A percentile compares a stretch with the other conserved stretches of the same genome.
These are phyloP conservation scores for Cornus suecica DNA, from an alignment of 148 eudicot genomes.

Conservation along the genomic window DNA sequence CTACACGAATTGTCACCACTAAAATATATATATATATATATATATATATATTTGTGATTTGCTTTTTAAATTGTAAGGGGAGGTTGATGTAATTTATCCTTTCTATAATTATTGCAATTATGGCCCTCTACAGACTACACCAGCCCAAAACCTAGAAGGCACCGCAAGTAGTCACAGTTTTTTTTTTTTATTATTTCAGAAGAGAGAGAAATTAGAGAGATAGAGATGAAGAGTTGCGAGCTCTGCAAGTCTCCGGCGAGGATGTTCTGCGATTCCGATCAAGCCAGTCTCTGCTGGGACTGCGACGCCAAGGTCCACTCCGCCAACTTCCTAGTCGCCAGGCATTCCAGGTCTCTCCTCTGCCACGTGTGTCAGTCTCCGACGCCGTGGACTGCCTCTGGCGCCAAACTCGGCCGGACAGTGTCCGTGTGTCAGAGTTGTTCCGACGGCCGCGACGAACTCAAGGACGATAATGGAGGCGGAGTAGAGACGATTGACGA, in stretches of 20 bases:
- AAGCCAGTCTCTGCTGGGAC: slow-evolving; percentile 53
- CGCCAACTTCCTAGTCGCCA: slow-evolving; percentile 59
- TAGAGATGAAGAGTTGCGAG: slow-evolving; percentile 45
- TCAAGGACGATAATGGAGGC: neutral
- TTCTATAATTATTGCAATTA: no score
- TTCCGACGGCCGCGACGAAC: neutral
- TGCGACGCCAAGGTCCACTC: slow-evolving; percentile 59
- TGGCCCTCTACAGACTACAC: neutral
- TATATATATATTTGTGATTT: no score
- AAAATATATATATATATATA: no score
- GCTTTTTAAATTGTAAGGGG: no score
- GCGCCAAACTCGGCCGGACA: slow-evolving; percentile 31
- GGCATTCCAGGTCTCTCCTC: slow-evolving; percentile 44
- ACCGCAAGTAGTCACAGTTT: slow-evolving; percentile 1
- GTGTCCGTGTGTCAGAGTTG: slow-evolving; percentile 39
- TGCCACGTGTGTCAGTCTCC: slow-evolving; percentile 48
- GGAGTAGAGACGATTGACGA: slow-evolving; percentile 7
- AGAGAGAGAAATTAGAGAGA: neutral
- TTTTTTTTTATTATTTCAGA: neutral
- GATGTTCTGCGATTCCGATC: slow-evolving; percentile 53
- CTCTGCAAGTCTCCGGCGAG: slow-evolving; percentile 43
- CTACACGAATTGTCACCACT: no score
- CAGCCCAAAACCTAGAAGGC: no score
- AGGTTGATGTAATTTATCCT: no score
- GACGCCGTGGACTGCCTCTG: slow-evolving; percentile 50